A percentile compares a stretch with the other conserved stretches of the same genome.
Conservation (phyloP, 2,329 filamentous ascomycete genomes). For the Zymoseptoria brevis region DNA sequence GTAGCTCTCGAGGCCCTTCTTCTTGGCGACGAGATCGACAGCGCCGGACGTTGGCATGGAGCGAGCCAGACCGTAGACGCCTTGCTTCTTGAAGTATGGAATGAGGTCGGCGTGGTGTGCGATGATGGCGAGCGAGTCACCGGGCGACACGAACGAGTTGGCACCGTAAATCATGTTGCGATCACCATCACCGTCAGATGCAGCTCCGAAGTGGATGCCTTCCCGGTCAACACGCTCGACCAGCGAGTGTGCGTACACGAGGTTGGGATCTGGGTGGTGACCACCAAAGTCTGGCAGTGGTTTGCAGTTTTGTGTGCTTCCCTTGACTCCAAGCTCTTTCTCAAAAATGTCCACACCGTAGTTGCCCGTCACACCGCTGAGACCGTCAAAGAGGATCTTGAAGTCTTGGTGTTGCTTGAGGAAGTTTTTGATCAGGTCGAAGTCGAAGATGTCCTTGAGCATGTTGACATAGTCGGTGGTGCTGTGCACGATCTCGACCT, state of each 20-base stretch:
- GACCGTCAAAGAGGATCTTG: slow-evolving; percentile 92
- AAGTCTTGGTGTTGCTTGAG: slow-evolving; percentile 80
- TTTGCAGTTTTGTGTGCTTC: slow-evolving; percentile 81
- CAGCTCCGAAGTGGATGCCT: slow-evolving; percentile 88
- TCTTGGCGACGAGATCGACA: slow-evolving; percentile 91
- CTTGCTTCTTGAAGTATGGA: slow-evolving; percentile 96
- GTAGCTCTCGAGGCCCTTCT: slow-evolving; percentile 83
- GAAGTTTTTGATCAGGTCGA: slow-evolving; percentile 90
- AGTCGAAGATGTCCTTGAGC: slow-evolving; percentile 99
- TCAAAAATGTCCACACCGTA: slow-evolving; percentile 95
- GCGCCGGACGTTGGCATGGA: slow-evolving; percentile 97
- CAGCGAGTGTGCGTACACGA: slow-evolving; percentile 90
- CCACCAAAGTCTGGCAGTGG: slow-evolving; percentile 94
- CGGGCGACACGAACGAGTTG: slow-evolving; percentile 90
- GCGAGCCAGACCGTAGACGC: slow-evolving; percentile 87
- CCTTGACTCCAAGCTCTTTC: slow-evolving; percentile 77
- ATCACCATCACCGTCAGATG: slow-evolving; percentile 94
- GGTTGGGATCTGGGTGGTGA: slow-evolving; percentile 94
- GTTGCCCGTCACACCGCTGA: slow-evolving; percentile 89
- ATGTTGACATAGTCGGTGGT: slow-evolving; percentile 85
- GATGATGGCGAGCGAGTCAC: slow-evolving; percentile 96
- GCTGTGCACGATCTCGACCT: slow-evolving; percentile 93
- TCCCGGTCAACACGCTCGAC: slow-evolving; percentile 90
- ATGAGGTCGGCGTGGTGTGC: slow-evolving; percentile 94
- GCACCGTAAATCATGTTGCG: slow-evolving; percentile 99